Conservation (phyloP, 2,329 filamentous ascomycete genomes). For the Scedosporium boydii region DNA sequence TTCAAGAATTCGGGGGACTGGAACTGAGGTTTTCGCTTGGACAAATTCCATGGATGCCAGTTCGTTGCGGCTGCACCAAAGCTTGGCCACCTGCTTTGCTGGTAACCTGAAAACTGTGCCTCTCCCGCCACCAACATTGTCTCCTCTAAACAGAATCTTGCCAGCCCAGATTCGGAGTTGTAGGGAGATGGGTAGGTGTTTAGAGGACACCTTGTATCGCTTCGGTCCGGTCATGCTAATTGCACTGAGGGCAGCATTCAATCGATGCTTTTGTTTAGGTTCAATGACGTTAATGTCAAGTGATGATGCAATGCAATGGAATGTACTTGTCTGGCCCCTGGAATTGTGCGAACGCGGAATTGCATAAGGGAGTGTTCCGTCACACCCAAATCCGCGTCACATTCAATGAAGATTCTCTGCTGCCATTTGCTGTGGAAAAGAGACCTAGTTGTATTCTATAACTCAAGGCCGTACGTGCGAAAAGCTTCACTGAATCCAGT, state of each 20-base stretch:
- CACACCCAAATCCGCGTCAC: too few relatives aligned
- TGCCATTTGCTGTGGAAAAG: too few relatives aligned
- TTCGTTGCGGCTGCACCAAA: background rate
- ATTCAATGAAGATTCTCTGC: too few relatives aligned
- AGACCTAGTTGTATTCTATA: background rate
- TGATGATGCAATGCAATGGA: too few relatives aligned
- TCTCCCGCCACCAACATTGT: background rate
- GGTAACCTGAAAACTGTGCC: background rate
- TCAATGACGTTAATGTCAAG: too few relatives aligned
- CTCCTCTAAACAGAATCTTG: background rate
- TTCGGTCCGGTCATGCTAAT: too few relatives aligned
- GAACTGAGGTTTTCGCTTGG: background rate
- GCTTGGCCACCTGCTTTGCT: background rate
- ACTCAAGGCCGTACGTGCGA: background rate
- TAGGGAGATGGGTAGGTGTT: background rate
- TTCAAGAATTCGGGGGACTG: background rate
- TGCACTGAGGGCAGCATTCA: too few relatives aligned
- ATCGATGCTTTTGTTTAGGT: too few relatives aligned
- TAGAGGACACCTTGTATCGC: background rate
- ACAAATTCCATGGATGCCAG: background rate
- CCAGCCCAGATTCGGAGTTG: background rate
- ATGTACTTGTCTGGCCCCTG: too few relatives aligned
- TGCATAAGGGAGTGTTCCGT: too few relatives aligned
- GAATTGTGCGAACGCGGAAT: too few relatives aligned
- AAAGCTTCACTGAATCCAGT: background rate